Evolutionary conservation across 1,284 basidiomycete genomes (phyloP).

Genomic region (Sutorius eximius): DNA sequence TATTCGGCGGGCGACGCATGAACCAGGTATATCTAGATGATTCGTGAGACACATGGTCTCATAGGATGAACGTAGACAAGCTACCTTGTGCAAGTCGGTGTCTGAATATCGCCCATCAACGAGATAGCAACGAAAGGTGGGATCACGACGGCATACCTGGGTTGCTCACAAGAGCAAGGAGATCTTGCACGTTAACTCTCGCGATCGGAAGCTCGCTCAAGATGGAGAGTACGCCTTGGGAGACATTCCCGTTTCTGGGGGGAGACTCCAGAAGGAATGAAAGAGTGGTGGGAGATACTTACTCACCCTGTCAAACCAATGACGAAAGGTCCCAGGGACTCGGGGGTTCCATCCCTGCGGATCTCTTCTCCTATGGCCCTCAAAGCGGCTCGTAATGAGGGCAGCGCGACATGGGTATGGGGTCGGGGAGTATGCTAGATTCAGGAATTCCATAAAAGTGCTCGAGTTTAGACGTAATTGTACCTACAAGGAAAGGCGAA

Average conservation of each 20-base stretch:
- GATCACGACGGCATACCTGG: slow-evolving; percentile 41
- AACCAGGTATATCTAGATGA: slow-evolving; percentile 69
- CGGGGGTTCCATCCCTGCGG: slow-evolving; percentile 57
- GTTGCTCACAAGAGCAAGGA: slow-evolving; percentile 53
- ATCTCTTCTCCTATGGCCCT: slow-evolving; percentile 61
- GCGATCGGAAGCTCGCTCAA: slow-evolving; percentile 69
- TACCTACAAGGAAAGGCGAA: slow-evolving; percentile 75
- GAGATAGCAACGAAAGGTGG: background rate
- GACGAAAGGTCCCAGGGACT: slow-evolving; percentile 70
- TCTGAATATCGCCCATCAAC: slow-evolving; percentile 36
- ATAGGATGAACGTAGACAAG: background rate
- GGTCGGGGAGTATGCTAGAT: slow-evolving; percentile 73
- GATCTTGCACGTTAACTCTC: slow-evolving; percentile 55
- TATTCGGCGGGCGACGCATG: slow-evolving; percentile 74
- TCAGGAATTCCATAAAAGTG: slow-evolving; percentile 1
- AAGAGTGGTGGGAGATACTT: background rate
- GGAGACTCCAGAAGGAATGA: background rate
- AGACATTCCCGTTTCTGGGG: slow-evolving; percentile 73
- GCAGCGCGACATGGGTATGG: slow-evolving; percentile 66
- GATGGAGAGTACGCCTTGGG: slow-evolving; percentile 72
- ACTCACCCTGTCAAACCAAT: slow-evolving; percentile 79
- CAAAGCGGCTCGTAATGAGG: slow-evolving; percentile 59
- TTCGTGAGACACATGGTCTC: slow-evolving; percentile 1
- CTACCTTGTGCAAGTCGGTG: slow-evolving; percentile 53
- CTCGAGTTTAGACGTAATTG: background rate